Evolutionary conservation across 1,139 yeast genomes (phyloP), one percentile per base, ranked within the genome.

Genomic region (Groenewaldozyma auringiensis): DNA sequence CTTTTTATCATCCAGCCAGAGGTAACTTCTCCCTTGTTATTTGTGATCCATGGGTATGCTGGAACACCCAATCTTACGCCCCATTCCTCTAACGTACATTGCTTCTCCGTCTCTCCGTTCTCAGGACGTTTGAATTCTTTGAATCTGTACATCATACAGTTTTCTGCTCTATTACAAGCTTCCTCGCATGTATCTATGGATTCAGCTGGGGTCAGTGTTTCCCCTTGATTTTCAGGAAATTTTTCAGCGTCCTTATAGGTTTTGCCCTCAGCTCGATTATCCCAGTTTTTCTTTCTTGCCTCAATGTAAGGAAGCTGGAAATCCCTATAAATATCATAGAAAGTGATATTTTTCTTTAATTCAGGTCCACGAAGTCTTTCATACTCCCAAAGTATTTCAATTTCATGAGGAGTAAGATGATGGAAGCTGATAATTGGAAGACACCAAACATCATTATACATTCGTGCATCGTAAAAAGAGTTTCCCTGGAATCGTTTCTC

Each of bases 321-420:
- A 46, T 66, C 69, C 4, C 58, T 54, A 50, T 66, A 66, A 6
- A 63, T 48, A 41, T 65, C 67, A 36, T 53, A 50, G 47, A 57
- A 62, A 3, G 58, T 58, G 40, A 65, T 57, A 21, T 49, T 46
- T 31, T 61, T 54, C 42, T 56, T 50, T 20, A 9, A 14, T 21
- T 57, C 50, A 3, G 61, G 59, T 9, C 58, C 57, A 41, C 56
- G 46, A 21, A 58, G 45, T 21, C 59, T 54, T 42, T 66, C 69
- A 50, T 65, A 66, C 46, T 65, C 68, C 61, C 61, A 66, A 33
- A 66, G 51, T 18, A 54, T 45, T 51, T 66, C 68, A 35, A 64
- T 54, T 29, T 65, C 68, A 42, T 54, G 60, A 14, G 65, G 53
- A 8, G 50, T 46, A n/a, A 63, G 40, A 41, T 66, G 68, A 45